Evolutionary conservation across 1,284 basidiomycete species (phyloP).

Genomic region (Flammula alnicola): DNA sequence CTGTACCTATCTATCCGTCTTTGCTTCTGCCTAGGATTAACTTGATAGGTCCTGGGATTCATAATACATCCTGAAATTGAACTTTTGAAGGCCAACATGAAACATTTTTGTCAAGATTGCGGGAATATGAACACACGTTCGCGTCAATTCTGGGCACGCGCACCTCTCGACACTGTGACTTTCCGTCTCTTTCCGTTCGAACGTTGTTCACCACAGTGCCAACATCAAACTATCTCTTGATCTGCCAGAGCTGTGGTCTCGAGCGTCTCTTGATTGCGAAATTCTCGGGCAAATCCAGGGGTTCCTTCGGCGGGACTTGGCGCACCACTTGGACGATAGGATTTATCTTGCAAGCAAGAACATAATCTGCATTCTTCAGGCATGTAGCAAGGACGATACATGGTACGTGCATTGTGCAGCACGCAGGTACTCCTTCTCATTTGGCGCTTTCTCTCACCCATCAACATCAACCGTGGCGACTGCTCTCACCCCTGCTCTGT

Average conservation of each 20-base stretch:
- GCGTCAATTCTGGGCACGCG: not conserved
- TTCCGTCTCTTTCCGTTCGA: no score
- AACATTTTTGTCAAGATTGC: not conserved
- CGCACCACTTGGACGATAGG: not conserved
- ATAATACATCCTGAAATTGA: not conserved
- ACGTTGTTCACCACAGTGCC: not conserved
- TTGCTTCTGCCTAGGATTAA: not conserved
- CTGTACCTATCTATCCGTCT: conserved; percentile 8
- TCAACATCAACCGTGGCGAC: no score
- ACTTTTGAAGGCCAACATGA: not conserved
- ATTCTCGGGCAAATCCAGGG: conserved; percentile 16
- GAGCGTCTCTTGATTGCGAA: conserved; percentile 1
- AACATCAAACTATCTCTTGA: no score
- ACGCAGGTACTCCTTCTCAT: no score
- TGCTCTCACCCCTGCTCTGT: no score
- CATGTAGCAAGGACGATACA: no score
- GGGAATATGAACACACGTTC: not conserved
- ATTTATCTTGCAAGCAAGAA: no score
- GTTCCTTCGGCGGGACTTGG: conserved; percentile 4
- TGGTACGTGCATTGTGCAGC: no score
- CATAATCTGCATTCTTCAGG: no score
- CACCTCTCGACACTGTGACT: no score
- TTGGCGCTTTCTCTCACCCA: no score
- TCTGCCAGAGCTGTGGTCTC: no score
- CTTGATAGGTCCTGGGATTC: not conserved